These are phyloP conservation scores for Sporothrix schenckii DNA, from an alignment of 2,329 filamentous ascomycete genomes.

Conservation along the genomic window DNA sequence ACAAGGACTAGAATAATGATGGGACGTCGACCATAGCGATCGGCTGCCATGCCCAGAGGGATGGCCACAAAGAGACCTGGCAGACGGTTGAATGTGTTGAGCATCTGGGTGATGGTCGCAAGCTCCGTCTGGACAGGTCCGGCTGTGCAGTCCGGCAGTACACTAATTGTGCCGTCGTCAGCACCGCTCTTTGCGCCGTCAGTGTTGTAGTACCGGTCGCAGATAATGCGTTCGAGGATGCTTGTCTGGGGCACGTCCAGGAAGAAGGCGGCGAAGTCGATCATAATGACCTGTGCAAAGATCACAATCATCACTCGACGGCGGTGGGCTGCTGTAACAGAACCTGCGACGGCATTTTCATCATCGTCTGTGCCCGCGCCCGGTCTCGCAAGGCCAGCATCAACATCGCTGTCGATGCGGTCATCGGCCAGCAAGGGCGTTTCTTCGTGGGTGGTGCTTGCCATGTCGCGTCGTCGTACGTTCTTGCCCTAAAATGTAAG, in stretches of 20 bases:
- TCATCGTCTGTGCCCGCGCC: not conserved
- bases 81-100: constrained; percentile 17
- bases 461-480: constrained; percentile 1
- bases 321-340: not conserved
- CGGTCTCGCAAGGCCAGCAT: not conserved
- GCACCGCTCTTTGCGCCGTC: not conserved
- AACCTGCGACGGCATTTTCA: not conserved
- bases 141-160: constrained; percentile 8
- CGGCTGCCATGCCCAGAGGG: not conserved
- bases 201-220: constrained; percentile 10
- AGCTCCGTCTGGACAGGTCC: constrained; percentile 17
- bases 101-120: constrained; percentile 19
- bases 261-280: constrained; percentile 24
- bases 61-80: constrained; percentile 14
- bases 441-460: not conserved
- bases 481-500: not conserved
- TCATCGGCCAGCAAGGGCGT: constrained; percentile 11
- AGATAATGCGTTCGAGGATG: constrained; percentile 14
- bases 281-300: not conserved
- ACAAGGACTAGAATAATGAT: not conserved
- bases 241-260: constrained; percentile 17
- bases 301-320: not conserved
- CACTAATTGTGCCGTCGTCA: not conserved
- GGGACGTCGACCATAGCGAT: not conserved
- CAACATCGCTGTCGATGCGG: not conserved